These are phyloP conservation scores for Grosmannia serpens DNA, from an alignment of 2,329 filamentous ascomycete species.

Conservation along the genomic window DNA sequence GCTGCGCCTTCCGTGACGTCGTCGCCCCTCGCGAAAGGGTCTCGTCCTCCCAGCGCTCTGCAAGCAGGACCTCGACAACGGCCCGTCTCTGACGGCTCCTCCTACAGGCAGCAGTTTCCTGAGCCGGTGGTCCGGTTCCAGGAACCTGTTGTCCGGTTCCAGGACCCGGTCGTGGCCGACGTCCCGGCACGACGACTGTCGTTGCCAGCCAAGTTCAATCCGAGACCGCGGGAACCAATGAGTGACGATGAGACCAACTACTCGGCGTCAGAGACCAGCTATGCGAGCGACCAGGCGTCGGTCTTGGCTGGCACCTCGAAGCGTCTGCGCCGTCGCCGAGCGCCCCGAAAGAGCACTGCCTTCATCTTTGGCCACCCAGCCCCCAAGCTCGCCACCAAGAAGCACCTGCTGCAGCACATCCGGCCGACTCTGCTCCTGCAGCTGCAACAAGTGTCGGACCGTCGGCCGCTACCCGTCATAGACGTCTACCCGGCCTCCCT, in stretches of 20 bases:
- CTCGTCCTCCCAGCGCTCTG: neutral
- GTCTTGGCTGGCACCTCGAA: slow-evolving; percentile 25
- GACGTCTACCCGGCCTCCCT: slow-evolving; percentile 63
- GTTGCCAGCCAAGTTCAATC: neutral
- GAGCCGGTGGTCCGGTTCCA: slow-evolving; percentile 37
- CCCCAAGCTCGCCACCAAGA: slow-evolving; percentile 45
- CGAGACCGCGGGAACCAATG: slow-evolving; percentile 16
- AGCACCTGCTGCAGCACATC: slow-evolving; percentile 54
- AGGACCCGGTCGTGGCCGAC: slow-evolving; percentile 19
- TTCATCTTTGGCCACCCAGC: slow-evolving; percentile 60
- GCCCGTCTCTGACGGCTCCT: slow-evolving; percentile 6
- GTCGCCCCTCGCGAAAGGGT: slow-evolving; percentile 2
- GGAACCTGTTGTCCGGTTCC: slow-evolving; percentile 31
- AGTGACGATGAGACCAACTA: slow-evolving; percentile 40
- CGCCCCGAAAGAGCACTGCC: slow-evolving; percentile 44
- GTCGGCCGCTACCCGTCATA: slow-evolving; percentile 54
- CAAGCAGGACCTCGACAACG: slow-evolving; percentile 1
- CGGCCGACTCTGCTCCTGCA: slow-evolving; percentile 61
- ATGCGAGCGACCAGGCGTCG: slow-evolving; percentile 24
- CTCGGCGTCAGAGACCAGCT: slow-evolving; percentile 34
- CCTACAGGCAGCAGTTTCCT: slow-evolving; percentile 1
- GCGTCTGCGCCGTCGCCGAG: slow-evolving; percentile 23
- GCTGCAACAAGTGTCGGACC: slow-evolving; percentile 53
- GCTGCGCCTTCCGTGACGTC: neutral
- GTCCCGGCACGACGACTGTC: slow-evolving; percentile 7